phyloP scores from a whole-genome alignment of 2,329 filamentous ascomycete genomes.

The Claviceps spartinae region DNA sequence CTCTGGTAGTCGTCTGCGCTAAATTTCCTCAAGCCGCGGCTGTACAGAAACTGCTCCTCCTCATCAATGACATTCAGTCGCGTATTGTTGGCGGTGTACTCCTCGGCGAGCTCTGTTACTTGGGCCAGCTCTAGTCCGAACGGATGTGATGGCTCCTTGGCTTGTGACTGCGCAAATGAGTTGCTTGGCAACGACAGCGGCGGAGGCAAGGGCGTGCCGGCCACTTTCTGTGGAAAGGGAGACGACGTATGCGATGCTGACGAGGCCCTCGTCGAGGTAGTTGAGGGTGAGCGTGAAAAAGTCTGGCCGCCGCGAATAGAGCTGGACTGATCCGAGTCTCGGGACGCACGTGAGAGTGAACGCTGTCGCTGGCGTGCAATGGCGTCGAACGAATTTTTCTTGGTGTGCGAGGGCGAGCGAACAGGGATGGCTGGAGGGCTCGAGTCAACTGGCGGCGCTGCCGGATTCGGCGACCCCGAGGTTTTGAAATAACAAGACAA shows the following conservation, averaged over 20 bases:
- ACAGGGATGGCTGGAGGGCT: slow-evolving; percentile 49
- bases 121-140: slow-evolving; percentile 86
- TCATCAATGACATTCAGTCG: slow-evolving; percentile 52
- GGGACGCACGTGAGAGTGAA: slow-evolving; percentile 47
- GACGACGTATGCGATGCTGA: slow-evolving; percentile 28
- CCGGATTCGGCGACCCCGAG: slow-evolving; percentile 28
- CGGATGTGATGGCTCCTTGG: slow-evolving; percentile 42
- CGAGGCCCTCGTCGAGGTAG: slow-evolving; percentile 39
- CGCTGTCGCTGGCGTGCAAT: slow-evolving; percentile 50
- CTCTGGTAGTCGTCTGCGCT: slow-evolving; percentile 69
- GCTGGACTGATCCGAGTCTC: slow-evolving; percentile 36
- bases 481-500: slow-evolving; percentile 52
- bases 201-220: slow-evolving; percentile 16
- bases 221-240: slow-evolving; percentile 15
- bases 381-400: slow-evolving; percentile 63
- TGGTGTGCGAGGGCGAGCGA: slow-evolving; percentile 76
- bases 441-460: slow-evolving; percentile 17
- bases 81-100: slow-evolving; percentile 55
- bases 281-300: slow-evolving; percentile 41
- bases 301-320: slow-evolving; percentile 43
- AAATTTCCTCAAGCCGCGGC: slow-evolving; percentile 59
- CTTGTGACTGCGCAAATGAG: slow-evolving; percentile 17
- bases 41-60: slow-evolving; percentile 49
- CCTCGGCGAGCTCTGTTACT: slow-evolving; percentile 85
- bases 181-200: slow-evolving; percentile 19